phyloP scores from a whole-genome alignment of 2,329 filamentous ascomycete genomes.

The Colletotrichum sp. region DNA sequence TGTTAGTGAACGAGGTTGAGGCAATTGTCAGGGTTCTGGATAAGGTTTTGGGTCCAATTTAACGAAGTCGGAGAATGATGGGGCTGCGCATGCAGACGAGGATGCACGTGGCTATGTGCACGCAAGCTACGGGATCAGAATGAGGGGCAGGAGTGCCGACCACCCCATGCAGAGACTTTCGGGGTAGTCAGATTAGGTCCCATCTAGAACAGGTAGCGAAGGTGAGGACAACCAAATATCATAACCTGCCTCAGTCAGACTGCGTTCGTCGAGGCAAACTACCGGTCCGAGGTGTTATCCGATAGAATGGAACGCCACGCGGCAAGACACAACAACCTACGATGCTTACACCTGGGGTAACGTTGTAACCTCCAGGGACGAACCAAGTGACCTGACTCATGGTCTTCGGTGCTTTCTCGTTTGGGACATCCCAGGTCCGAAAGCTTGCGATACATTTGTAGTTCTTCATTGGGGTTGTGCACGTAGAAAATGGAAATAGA shows the following conservation, averaged over 20 bases:
- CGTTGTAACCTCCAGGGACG: not conserved
- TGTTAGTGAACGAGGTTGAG: not conserved
- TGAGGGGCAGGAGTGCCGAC: not conserved
- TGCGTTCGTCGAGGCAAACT: not conserved
- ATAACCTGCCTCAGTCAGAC: not conserved
- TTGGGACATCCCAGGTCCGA: not conserved
- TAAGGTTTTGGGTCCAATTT: not conserved
- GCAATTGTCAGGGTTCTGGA: not conserved
- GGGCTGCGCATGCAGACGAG: not conserved
- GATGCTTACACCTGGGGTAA: not conserved
- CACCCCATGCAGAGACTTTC: not conserved
- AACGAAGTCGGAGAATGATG: not conserved
- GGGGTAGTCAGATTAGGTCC: not conserved
- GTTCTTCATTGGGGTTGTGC: not conserved
- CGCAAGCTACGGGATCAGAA: not conserved
- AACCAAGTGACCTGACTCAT: not conserved
- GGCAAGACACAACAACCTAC: not conserved
- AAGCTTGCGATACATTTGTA: not conserved
- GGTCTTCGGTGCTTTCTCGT: not conserved
- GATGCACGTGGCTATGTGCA: not conserved
- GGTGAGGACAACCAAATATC: not conserved
- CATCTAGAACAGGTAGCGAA: not conserved
- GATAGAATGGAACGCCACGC: not conserved
- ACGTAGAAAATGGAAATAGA: not conserved
- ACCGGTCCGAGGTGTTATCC: not conserved